phyloP scores from a whole-genome alignment of 2,329 filamentous ascomycete genomes.

The Fusarium multiceps region DNA sequence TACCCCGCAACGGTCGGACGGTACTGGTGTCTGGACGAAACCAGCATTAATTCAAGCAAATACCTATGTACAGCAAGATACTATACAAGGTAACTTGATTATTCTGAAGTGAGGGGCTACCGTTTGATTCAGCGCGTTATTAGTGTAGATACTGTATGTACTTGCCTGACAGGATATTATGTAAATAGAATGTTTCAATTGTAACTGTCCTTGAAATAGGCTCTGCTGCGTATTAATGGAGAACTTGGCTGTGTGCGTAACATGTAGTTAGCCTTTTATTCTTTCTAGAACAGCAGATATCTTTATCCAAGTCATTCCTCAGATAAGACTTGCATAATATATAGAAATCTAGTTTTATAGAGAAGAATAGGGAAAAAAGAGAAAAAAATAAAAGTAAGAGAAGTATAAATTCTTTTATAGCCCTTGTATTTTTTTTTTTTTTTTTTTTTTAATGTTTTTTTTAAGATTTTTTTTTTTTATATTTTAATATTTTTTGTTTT shows the following conservation, averaged over 20 bases:
- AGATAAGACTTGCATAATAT: neutral
- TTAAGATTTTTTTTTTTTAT: too few relatives aligned
- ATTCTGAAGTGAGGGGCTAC: constrained; percentile 27
- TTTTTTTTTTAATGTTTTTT: too few relatives aligned
- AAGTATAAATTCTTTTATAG: constrained; percentile 14
- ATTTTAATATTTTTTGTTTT: too few relatives aligned
- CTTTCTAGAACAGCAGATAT: neutral
- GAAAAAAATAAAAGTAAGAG: neutral
- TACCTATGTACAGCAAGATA: neutral
- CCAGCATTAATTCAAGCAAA: constrained; percentile 27
- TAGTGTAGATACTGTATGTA: constrained; percentile 2
- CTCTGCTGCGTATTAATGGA: neutral
- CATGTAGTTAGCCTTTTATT: neutral
- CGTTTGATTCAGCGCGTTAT: constrained; percentile 15
- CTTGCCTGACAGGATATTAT: neutral
- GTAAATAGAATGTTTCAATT: neutral
- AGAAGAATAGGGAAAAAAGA: neutral
- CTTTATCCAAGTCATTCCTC: neutral
- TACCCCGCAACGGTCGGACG: constrained; percentile 47
- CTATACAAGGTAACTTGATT: constrained; percentile 16
- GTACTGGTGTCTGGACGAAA: constrained; percentile 43
- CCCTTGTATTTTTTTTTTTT: constrained; percentile 5
- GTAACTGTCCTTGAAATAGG: neutral
- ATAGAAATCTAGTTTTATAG: neutral
- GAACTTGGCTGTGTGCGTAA: constrained; percentile 4